Evolutionary conservation across 352 stramenopile species (phyloP), one percentile per base, ranked within the genome.

Genomic region (Phytophthora pini): DNA sequence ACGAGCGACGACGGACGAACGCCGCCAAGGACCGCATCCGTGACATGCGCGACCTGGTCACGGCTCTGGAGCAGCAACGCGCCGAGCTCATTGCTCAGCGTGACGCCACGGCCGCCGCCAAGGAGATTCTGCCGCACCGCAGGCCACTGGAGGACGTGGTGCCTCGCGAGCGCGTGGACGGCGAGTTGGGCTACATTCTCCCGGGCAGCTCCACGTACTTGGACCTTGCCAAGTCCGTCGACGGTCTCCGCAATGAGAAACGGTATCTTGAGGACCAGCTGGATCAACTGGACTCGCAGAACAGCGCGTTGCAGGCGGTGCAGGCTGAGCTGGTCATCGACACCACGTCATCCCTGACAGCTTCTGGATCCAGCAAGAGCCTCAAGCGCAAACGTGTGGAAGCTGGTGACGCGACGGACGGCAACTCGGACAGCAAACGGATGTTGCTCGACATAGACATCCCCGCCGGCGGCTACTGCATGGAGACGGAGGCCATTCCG

Each of bases 281-380:
- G n/a, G 73, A 81, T 31, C 65, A 74, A 36, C 52, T 81, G 17
- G 73, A 81, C 69, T 77, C 69, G 52, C 69, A 76, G 50, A 81
- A 81, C 60, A 81, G 73, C 31, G 69, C 68, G 22, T 48, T 81
- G 17, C 73, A 81, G 41, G 73, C 73, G 29, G 45, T 81, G 51
- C 73, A 81, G 59, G 49, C 65, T 9, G 73, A 81, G 59, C 39
- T 81, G 6, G 39, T 68, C 15, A 64, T 76, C 40, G 48, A 72
- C 50, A 22, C 45, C 40, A 34, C 51, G 29, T 38, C 47, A 48
- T 66, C 58, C 1, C 7, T 61, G 31, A 57, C 57, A 9, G 46
- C 47, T 6, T 38, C 8, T 27, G 44, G 41, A 31, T 31, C 39
- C 45, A 70, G 64, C 22, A 72, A 65, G 56, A 68, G 46, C 34